Base-by-base conservation (phyloP, 441 rosid species). In the Brassica hybrid region DNA sequence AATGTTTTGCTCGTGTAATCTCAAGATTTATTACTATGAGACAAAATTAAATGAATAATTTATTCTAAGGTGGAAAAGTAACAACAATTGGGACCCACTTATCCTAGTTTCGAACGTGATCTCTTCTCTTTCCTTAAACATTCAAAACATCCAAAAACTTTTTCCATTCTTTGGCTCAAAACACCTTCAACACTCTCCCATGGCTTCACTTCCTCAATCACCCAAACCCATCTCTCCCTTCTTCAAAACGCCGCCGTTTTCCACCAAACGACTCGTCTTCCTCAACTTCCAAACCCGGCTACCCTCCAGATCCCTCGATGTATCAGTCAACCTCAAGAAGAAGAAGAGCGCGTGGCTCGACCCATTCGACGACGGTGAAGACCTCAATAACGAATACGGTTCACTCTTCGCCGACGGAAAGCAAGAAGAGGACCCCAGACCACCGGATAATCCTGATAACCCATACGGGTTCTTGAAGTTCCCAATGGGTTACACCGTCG, bases 391-490 rank as follows among this genome's bases (percentile, higher is more conserved):
- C 87, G 97, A 91, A 45, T 95, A 88, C 69, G 98, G 99, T n/a
- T 87, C 97, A 7, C 59, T 95, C 82, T 93, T 84, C 65, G 81
- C 83, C 1, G 94, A 91, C 71, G 97, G 98, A 0, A 95, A 93
- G 83, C 98, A 95, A 80, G 99, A 95, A 0, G 99, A 95, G 76
- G 98, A 93, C 69, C 89, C 92, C 2, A 76, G 94, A 57, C 97
- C 84, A 5, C 96, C 94, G 41, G 97, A 88, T 65, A 84, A 88
- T 84, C 97, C 96, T 7, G 82, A 86, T 54, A 95, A 86, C 65
- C 96, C 96, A 18, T 93, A 93, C 57, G 99, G 97, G 3, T 95
- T 93, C 88, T 88, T 93, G 79, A 95, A 95, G 81, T 93, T 95
- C 71, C 98, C 97, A 0, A 85, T 65, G 89, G 98, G 97, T 25